phyloP scores from a whole-genome alignment of 441 rosid genomes.

The Populus tomentosa region DNA sequence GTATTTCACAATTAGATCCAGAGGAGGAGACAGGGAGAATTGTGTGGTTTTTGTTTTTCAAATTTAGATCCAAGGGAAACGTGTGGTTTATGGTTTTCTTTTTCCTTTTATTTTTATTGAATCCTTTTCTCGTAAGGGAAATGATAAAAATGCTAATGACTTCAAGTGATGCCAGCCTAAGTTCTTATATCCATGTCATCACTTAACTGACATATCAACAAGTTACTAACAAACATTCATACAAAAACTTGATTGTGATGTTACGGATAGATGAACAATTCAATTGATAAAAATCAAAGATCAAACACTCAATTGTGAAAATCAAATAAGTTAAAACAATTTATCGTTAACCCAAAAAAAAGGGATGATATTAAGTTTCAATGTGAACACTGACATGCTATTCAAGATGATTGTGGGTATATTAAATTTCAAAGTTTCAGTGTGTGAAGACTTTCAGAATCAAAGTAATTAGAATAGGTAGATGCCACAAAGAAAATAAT shows the following conservation, averaged over 20 bases:
- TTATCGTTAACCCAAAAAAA: not conserved
- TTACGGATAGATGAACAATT: not conserved
- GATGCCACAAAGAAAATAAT: not conserved
- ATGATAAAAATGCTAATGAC: not conserved
- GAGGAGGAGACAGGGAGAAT: not conserved
- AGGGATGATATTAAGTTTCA: not conserved
- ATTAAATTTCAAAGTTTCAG: not conserved
- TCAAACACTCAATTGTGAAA: not conserved
- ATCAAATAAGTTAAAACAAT: not conserved
- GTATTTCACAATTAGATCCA: not conserved
- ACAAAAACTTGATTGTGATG: not conserved
- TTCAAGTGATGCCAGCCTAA: not conserved
- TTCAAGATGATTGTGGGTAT: not conserved
- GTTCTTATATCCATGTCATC: not conserved
- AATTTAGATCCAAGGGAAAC: not conserved
- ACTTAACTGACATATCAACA: not conserved
- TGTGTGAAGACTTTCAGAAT: not conserved
- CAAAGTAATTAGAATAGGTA: not conserved
- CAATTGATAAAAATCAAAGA: not conserved
- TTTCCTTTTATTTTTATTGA: not conserved
- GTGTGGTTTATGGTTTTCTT: not conserved
- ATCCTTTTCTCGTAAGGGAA: not conserved
- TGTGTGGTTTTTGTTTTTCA: not conserved
- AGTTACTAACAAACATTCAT: not conserved
- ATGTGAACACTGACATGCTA: not conserved